Base-by-base conservation (phyloP, 163 green algal genomes). In the Volvox carteri region DNA sequence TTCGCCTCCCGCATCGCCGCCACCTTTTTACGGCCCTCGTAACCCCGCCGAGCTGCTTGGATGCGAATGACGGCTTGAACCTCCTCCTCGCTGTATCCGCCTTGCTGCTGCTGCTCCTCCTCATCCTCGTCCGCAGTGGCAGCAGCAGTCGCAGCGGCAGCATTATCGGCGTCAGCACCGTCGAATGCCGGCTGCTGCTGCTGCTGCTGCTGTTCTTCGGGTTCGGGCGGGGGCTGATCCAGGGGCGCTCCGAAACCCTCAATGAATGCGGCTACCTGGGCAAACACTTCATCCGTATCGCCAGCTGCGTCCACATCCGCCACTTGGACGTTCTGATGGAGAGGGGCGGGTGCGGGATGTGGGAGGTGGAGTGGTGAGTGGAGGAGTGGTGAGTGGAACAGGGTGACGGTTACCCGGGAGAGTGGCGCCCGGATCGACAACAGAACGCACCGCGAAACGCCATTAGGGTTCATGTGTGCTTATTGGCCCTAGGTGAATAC, bases 251-350 rank as follows among this genome's bases (percentile, higher is more conserved):
- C 62, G 44, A 92, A 70, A 41, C 46, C 65, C 23, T 93, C 87
- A 52, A 93, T 91, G 58, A 92, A 74, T 0, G 30, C 6, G 0
- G 33, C 65, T 11, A 87, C 87, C 9, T 83, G 39, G 6, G 25
- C 67, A n/a, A 90, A 93, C 8, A 92, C 74, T 4, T 85, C 85
- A 25, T 92, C 91, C 33, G n/a, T 25, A 16, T 67, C 41, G 11
- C 56, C 91, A 0, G 35, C 8, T 16, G 92, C 88, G 60, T 93
- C 86, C 23, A 95, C 77, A 56, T 94, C 90, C 5, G 39, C 68
- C 62, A 93, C 60, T 60, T 86, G 72, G 28, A 60, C 90, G 68
- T 28, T 87, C 90, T 85, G 85, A 65, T n/a, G n/a, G n/a, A n/a
- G n/a, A n/a, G n/a, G n/a, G n/a, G n/a, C n/a, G n/a, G n/a, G n/a